These are phyloP conservation scores for Betula pendula DNA, from an alignment of 306 rosid species.

Conservation along the genomic window DNA sequence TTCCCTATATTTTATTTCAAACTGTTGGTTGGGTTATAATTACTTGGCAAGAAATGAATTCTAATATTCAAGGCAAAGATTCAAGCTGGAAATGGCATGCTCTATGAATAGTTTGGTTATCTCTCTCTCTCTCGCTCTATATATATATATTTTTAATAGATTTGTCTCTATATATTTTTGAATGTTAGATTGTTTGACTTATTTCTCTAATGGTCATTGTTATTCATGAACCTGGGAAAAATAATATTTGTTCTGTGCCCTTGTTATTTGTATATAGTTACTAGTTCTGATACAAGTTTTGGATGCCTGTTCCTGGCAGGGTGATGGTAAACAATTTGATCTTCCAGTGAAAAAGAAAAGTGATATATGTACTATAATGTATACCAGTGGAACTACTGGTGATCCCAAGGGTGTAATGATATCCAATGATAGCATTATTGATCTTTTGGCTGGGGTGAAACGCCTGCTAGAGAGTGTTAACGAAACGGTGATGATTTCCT, in stretches of 20 bases:
- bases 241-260: conserved; percentile 7
- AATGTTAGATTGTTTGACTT: conserved; percentile 1
- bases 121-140: no score
- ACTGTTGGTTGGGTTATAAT: background rate
- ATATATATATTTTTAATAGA: background rate
- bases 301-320: conserved; percentile 48
- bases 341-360: conserved; percentile 76
- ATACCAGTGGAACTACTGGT: conserved; percentile 97
- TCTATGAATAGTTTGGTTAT: conserved; percentile 15
- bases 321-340: conserved; percentile 59
- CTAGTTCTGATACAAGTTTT: conserved; percentile 36
- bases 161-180: background rate
- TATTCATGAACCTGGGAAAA: conserved; percentile 7
- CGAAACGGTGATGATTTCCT: conserved; percentile 52
- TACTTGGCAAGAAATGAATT: background rate
- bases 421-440: conserved; percentile 82
- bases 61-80: background rate
- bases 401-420: conserved; percentile 95
- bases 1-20: no score
- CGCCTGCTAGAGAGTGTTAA: conserved; percentile 62
- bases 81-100: conserved; percentile 11
- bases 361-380: conserved; percentile 93
- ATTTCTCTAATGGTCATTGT: conserved; percentile 22
- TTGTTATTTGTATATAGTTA: conserved; percentile 20
- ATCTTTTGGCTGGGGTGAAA: conserved; percentile 77